These are phyloP conservation scores for Neoarthrinium moseri DNA, from an alignment of 2,329 filamentous ascomycete genomes.

Conservation along the genomic window DNA sequence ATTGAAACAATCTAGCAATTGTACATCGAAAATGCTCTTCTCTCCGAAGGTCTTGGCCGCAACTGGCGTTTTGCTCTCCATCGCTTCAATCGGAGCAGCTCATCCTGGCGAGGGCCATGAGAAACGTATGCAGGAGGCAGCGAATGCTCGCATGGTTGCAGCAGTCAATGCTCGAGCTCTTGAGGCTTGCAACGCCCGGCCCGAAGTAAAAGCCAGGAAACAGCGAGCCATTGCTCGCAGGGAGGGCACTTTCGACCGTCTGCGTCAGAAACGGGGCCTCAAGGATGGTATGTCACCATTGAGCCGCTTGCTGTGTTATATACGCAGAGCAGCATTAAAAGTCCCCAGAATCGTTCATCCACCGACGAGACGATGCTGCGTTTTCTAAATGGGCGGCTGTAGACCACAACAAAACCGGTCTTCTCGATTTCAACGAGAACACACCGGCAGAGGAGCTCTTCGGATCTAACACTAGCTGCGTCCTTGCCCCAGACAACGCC, in stretches of 20 bases:
- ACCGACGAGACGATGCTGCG: constrained; percentile 32
- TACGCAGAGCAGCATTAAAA: neutral
- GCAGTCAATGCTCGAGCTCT: constrained; percentile 30
- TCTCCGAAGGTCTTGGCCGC: neutral
- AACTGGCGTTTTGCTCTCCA: constrained; percentile 12
- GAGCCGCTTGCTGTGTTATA: neutral
- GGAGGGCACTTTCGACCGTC: constrained; percentile 32
- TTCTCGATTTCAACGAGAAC: constrained; percentile 26
- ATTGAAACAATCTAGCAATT: neutral
- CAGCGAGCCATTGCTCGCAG: constrained; percentile 36
- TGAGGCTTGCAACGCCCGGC: constrained; percentile 34
- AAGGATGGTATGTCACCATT: constrained; percentile 23
- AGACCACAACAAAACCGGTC: constrained; percentile 35
- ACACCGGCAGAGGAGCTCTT: constrained; percentile 32
- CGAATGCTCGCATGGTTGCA: constrained; percentile 24
- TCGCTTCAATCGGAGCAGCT: constrained; percentile 18
- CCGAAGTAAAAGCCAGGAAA: constrained; percentile 37
- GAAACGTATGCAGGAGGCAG: constrained; percentile 22
- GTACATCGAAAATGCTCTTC: neutral
- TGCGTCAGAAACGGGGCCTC: constrained; percentile 32
- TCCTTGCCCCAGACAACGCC: constrained; percentile 39
- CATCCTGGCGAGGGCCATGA: constrained; percentile 28
- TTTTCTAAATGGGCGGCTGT: constrained; percentile 35
- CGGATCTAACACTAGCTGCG: constrained; percentile 39
- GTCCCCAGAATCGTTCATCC: constrained; percentile 11